Evolutionary conservation across 2,329 filamentous ascomycete species (phyloP), one percentile per base, ranked within the genome.

Genomic region (Penicillium janthinellum): DNA sequence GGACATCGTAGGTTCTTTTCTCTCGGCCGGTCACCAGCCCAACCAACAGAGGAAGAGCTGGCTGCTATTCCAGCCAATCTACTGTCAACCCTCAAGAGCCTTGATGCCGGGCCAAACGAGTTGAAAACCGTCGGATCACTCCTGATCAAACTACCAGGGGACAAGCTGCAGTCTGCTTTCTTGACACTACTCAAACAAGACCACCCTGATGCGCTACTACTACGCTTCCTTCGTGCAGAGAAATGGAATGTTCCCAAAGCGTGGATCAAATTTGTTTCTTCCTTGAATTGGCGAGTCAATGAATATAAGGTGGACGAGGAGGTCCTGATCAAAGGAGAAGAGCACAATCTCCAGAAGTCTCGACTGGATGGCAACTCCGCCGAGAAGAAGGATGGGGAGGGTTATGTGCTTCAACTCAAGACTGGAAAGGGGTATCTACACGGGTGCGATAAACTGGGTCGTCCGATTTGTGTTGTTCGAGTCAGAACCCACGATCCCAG

Each of bases 181-280:
- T 44, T 73, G 69, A 61, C 60, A 31, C 48, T 66, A 10, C 56
- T 69, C 48, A 70, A 67, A 49, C 63, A 67, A 56, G 71, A 80
- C 35, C 69, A 80, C 53, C 77, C 78, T 0, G 78, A 80, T 54
- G 72, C 75, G 0, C 59, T 75, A 1, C 65, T 75, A 0, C 68
- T 80, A n/a, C 77, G 78, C 3, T 80, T 79, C 59, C 71, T 70
- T 51, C 70, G 77, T 35, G 76, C 75, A 10, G 73, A 76, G 52
- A 76, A 78, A 62, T 79, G 78, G 66, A 60, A 80, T 60, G 71
- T 80, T 4, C 65, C 71, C 0, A 76, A 75, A 49, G 75, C 77
- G 0, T 68, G 78, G 17, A 69, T 72, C 17, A 80, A 80, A 73
- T 67, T 79, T 39, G 70, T 76, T 2, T 71, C 74, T 1, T 67